Evolutionary conservation across 306 rosid genomes (phyloP), one percentile per base, ranked within the genome.

Genomic region (Psophocarpus tetragonolobus): DNA sequence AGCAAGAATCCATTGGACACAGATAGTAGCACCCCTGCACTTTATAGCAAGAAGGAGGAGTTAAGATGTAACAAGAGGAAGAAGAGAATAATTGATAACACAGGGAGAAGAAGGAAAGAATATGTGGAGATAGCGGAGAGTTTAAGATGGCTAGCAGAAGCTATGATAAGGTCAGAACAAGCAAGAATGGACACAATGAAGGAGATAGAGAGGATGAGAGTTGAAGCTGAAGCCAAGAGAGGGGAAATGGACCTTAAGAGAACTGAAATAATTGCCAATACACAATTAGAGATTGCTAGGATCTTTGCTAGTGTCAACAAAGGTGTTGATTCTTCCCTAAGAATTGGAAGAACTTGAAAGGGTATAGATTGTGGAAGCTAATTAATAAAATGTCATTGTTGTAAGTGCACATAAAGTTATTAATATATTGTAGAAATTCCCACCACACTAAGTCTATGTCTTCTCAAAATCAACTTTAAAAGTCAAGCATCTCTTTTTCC

Each of bases 231-330:
- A 80, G 93, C 97, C 0, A 95, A 92, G 85, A 71, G 97, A 78
- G 97, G 91, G 3, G 99, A 95, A 79, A 87, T 91, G 94, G 99
- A 95, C 60, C 91, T 92, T 7, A 95, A 92, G 80, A 75, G 97
- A 57, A 91, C 98, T 33, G 92, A 95, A 69, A 95, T 95, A 18
- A 86, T 95, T 82, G 99, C 99, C 17, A 92, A 90, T 32, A 95
- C 99, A 2, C 99, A 95, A 74, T 72, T 95, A 57, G 97, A 95
- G 90, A 92, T 95, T 80, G 99, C 98, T 75, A 91, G 86, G 89
- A 81, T 95, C 84, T 92, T 95, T 81, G 97, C 94, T 35, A 82
- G 62, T 84, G 89, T 77, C 61, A 85, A 87, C 78, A 95, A 92
- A 74, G 88, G 85, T 81, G 90, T 91, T 63, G 98, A 95, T 92